Evolutionary conservation across 805 yeast species (phyloP), one percentile per base, ranked within the genome.

Genomic region (Torulaspora indica): DNA sequence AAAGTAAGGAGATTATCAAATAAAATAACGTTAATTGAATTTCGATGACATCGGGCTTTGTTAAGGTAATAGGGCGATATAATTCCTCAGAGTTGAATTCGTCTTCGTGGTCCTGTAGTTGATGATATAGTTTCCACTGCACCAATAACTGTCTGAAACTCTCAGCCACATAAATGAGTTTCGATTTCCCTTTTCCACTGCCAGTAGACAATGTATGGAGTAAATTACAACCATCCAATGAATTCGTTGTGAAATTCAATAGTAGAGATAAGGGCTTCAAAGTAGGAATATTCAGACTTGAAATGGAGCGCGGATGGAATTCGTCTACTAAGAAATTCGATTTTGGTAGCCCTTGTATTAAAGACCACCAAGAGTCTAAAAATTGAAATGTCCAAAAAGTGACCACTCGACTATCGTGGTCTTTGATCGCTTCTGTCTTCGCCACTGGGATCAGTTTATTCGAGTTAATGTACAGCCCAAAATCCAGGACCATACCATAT

Each of bases 381-480:
- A 60, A 60, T 42, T 61, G 62, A 29, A 54, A 61, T 30, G 57
- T 56, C 56, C 63, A 58, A 38, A 60, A 59, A 2, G 59, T 41
- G 8, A 57, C 53, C 8, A 54, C 40, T 33, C 55, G 42, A 8
- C 28, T 38, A n/a, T 44, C 48, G 18, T 49, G 47, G 25, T 42
- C 39, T 10, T 37, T 34, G 10, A 34, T 40, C 22, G 23, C 24
- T 13, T 30, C 10, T 13, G 28, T 18, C 20, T 13, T 29, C 6
- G 47, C 10, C 10, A 56, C 18, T 15, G 34, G 45, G n/a, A 47
- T 47, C 18, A 54, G 42, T 3, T 53, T 51, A 25, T 53, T 56
- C 20, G 55, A 52, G 33, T 60, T 56, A 18, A 57, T 45, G 40
- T 47, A 59, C 15, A 58, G 42, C 2, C 61, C 65, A 39, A 51